A percentile compares a stretch with the other conserved stretches of the same genome.
Evolutionary conservation across 129 eudicot genomes (phyloP).

Genomic region (Lactuca saligna): DNA sequence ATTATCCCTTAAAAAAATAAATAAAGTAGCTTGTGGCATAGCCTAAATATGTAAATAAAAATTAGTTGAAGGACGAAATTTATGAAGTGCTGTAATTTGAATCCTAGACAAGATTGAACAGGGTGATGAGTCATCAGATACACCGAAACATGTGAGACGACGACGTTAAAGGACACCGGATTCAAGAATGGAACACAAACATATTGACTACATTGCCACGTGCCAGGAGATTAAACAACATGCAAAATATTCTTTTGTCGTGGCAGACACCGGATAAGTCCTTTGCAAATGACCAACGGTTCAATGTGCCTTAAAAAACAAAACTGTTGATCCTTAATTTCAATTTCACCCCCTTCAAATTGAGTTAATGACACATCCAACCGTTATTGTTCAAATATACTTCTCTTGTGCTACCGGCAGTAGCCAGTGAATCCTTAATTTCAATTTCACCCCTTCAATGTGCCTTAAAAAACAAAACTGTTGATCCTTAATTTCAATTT

Average conservation of each 20-base stretch:
- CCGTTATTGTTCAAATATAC: background rate
- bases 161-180: background rate
- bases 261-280: constrained; percentile 4
- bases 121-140: background rate
- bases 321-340: background rate
- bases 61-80: too few species aligned
- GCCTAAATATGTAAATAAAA: too few species aligned
- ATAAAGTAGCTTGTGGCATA: too few species aligned
- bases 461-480: background rate
- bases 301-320: background rate
- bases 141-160: background rate
- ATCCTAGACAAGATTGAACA: too few species aligned
- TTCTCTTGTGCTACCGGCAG: background rate
- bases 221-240: background rate
- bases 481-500: too few species aligned
- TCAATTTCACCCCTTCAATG: too few species aligned
- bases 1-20: too few species aligned
- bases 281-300: background rate
- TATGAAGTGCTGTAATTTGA: too few species aligned
- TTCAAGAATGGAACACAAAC: background rate
- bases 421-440: too few species aligned
- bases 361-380: background rate
- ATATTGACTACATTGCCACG: constrained; percentile 1
- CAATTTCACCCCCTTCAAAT: background rate
- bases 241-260: background rate